A percentile compares a stretch with the other conserved stretches of the same genome.
These are phyloP conservation scores for Metrosideros polymorpha DNA, from an alignment of 441 rosid species.

Conservation along the genomic window DNA sequence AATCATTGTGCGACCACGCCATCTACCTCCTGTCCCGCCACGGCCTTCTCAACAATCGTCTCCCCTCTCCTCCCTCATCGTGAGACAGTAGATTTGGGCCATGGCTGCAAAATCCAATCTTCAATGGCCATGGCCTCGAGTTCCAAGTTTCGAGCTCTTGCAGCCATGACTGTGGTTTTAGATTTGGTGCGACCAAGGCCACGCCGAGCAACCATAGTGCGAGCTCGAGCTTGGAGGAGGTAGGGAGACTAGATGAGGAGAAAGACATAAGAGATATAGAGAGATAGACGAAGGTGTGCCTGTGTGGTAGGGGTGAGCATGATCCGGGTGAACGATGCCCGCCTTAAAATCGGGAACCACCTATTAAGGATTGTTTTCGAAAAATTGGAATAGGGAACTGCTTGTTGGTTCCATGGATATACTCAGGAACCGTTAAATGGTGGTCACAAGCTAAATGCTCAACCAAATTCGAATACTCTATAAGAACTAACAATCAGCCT, in stretches of 20 bases:
- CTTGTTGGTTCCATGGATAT: no score
- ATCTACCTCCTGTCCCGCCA: accelerated
- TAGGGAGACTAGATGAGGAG: neutral
- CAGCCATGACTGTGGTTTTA: neutral
- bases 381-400: no score
- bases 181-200: neutral
- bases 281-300: neutral
- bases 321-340: no score
- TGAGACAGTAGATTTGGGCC: neutral
- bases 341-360: no score
- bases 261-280: neutral
- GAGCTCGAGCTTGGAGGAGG: neutral
- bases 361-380: no score
- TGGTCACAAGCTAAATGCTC: no score
- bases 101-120: neutral
- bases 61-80: neutral
- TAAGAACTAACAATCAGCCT: neutral
- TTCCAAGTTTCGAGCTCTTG: neutral
- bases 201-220: neutral
- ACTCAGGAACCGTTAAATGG: no score
- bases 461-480: no score
- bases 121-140: neutral
- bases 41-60: neutral
- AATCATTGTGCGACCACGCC: neutral
- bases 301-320: no score